Conservation (phyloP, 1,284 basidiomycete genomes). For the Neolentinus lepideus region DNA sequence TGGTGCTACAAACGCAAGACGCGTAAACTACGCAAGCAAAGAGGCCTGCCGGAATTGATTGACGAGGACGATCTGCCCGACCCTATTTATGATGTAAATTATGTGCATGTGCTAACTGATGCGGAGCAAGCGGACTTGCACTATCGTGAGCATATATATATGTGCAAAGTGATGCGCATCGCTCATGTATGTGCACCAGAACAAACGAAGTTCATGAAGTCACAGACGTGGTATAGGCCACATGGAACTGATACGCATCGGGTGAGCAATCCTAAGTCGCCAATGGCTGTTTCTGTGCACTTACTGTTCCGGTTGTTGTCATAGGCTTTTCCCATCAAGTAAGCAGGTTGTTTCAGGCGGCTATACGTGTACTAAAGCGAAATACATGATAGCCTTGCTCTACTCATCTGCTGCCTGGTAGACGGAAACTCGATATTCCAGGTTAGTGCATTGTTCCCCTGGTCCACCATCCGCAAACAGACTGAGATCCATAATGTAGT, state of each 20-base stretch:
- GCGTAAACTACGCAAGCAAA: slow-evolving; percentile 4
- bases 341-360: slow-evolving; percentile 17
- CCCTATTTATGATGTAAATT: slow-evolving; percentile 4
- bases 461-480: slow-evolving; percentile 1
- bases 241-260: slow-evolving; percentile 9
- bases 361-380: slow-evolving; percentile 9
- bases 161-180: neutral
- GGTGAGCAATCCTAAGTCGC: neutral
- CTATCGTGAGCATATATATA: neutral
- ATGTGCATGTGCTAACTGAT: slow-evolving; percentile 4
- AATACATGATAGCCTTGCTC: slow-evolving; percentile 4
- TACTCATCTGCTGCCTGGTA: slow-evolving; percentile 6
- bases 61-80: slow-evolving; percentile 11
- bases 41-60: slow-evolving; percentile 2
- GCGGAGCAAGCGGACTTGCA: slow-evolving; percentile 5
- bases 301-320: slow-evolving; percentile 3
- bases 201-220: slow-evolving; percentile 4
- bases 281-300: no score
- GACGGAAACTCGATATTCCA: slow-evolving; percentile 11
- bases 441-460: slow-evolving; percentile 2
- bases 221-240: slow-evolving; percentile 9
- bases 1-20: slow-evolving; percentile 56
- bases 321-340: slow-evolving; percentile 77
- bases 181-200: neutral
- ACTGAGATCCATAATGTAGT: slow-evolving; percentile 22